phyloP scores from a whole-genome alignment of 345 rosid species.

The Lumnitzera racemosa region DNA sequence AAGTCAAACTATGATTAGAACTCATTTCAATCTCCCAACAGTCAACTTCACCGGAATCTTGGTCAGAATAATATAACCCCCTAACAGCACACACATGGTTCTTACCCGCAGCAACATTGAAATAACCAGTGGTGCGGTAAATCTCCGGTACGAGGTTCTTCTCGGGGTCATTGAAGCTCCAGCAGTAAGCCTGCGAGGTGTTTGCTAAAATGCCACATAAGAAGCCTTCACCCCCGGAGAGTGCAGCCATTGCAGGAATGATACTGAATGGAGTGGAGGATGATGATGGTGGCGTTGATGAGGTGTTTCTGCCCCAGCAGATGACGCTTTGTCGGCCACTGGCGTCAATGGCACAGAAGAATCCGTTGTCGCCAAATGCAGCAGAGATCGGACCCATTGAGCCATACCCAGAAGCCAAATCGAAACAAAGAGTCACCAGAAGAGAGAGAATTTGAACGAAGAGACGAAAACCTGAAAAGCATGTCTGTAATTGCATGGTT shows the following conservation, averaged over 20 bases:
- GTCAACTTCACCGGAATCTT: conserved; percentile 58
- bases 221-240: conserved; percentile 74
- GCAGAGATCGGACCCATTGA: conserved; percentile 81
- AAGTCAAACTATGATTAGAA: conserved; percentile 28
- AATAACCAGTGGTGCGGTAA: conserved; percentile 50
- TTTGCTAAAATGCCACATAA: conserved; percentile 70
- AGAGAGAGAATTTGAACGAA: conserved; percentile 17
- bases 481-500: conserved; percentile 18
- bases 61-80: conserved; percentile 72
- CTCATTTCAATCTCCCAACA: conserved; percentile 61
- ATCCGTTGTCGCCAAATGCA: conserved; percentile 64
- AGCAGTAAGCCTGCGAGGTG: conserved; percentile 64
- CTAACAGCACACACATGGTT: conserved; percentile 79
- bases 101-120: conserved; percentile 76
- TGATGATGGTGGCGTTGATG: conserved; percentile 24
- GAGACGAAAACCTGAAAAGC: neutral
- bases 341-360: conserved; percentile 97
- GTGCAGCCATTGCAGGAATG: conserved; percentile 54
- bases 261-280: conserved; percentile 14
- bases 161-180: conserved; percentile 41
- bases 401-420: conserved; percentile 56
- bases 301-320: conserved; percentile 68
- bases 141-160: conserved; percentile 57
- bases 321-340: conserved; percentile 72
- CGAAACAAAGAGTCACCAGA: conserved; percentile 17